Base-by-base conservation (phyloP, 306 rosid species). In the Phaseolus lunatus region DNA sequence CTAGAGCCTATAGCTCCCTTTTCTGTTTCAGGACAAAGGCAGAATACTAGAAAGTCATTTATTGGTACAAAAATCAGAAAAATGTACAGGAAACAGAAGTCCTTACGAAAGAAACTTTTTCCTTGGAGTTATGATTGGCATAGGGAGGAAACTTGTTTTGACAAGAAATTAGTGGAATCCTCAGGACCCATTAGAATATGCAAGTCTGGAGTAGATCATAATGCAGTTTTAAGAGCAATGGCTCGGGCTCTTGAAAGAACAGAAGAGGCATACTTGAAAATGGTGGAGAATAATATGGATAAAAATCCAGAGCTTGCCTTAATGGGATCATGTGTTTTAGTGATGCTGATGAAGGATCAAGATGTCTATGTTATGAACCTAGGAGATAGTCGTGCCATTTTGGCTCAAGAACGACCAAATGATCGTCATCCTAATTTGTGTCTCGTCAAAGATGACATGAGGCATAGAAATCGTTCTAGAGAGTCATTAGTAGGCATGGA, bases 81-180 rank as follows among this genome's bases (percentile, higher is more conserved):
- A 62, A 88, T 85, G 89, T 85, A 86, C 76, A 72, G 85, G 78
- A 89, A 85, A 84, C 90, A 77, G 18, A 88, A 84, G 70, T 81
- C 90, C 67, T 69, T 89, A 72, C 78, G 87, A 23, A 89, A 89
- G 78, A 89, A 86, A 61, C 86, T 85, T 41, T 89, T 89, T 65
- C 93, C 86, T 64, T 89, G 93, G 93, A 89, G 86, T 83, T 86
- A 78, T 83, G 93, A 87, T 77, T 89, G 90, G 90, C 89, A 89
- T 59, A 85, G 88, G 79, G 90, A 85, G 79, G 93, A 79, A 70
- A 41, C 35, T 56, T 54, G 67, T 72, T 43, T 66, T 70, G 84
- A 87, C 18, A 80, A 83, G 52, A 89, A 84, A 83, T 59, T 83
- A 77, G 49, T 78, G 54, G 89, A 87, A 44, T 76, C 79, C 22